phyloP scores from a whole-genome alignment of 1,139 yeast genomes.

The Scheffersomyces illinoinensis region DNA sequence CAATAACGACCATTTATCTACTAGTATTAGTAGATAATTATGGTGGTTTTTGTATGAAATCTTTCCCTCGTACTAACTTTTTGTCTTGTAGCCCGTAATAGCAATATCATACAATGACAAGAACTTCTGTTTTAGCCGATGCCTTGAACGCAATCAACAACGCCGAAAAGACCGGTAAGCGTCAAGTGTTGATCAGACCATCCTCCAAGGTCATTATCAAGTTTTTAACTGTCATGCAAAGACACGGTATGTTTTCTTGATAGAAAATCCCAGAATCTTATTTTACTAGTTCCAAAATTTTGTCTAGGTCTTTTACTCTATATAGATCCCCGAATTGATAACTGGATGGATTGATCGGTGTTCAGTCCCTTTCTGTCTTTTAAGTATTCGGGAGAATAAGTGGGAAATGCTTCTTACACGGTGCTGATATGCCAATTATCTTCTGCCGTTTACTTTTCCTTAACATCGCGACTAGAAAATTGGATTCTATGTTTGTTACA shows the following conservation, averaged over 20 bases:
- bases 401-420: conserved; percentile 83
- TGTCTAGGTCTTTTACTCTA: conserved; percentile 1
- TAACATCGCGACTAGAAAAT: conserved; percentile 42
- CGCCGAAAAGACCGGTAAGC: conserved; percentile 99
- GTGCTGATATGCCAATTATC: conserved; percentile 36
- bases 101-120: conserved; percentile 67
- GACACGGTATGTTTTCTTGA: conserved; percentile 56
- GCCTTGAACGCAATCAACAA: conserved; percentile 98
- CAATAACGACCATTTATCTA: background rate
- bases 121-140: conserved; percentile 98
- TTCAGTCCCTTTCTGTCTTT: conserved; percentile 94
- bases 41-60: background rate
- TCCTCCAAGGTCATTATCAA: conserved; percentile 98
- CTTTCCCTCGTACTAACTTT: conserved; percentile 9
- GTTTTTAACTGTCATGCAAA: conserved; percentile 96
- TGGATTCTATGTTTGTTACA: conserved; percentile 7
- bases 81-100: conserved; percentile 2
- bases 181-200: conserved; percentile 98
- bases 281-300: background rate
- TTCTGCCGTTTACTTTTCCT: conserved; percentile 72
- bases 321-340: conserved; percentile 75
- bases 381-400: conserved; percentile 89
- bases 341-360: conserved; percentile 95
- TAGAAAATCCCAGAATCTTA: background rate
- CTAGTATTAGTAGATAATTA: background rate